phyloP scores from a whole-genome alignment of 129 eudicot genomes.

The Logfia minima region DNA sequence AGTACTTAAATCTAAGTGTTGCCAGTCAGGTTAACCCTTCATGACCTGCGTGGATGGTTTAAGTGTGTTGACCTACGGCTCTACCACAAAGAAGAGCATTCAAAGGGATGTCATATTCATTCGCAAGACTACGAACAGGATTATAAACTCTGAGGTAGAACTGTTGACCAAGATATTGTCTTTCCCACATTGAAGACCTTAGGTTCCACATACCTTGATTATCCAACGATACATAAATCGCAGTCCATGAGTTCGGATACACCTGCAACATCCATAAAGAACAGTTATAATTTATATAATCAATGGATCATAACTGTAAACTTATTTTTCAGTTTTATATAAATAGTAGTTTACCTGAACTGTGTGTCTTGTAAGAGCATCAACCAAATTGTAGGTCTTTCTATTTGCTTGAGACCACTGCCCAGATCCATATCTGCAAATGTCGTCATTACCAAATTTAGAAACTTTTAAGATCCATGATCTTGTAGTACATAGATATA shows the following conservation, averaged over 20 bases:
- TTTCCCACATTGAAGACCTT: slow-evolving; percentile 86
- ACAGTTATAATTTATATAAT: neutral
- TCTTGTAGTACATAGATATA: neutral
- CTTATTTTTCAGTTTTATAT: neutral
- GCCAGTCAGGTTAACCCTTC: slow-evolving; percentile 41
- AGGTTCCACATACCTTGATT: slow-evolving; percentile 99
- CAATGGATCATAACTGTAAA: neutral
- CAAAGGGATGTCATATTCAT: slow-evolving; percentile 68
- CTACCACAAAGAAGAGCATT: slow-evolving; percentile 84
- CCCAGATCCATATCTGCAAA: slow-evolving; percentile 72
- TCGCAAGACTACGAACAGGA: slow-evolving; percentile 54
- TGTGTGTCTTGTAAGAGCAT: slow-evolving; percentile 86
- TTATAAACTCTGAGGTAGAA: slow-evolving; percentile 75
- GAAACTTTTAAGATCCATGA: slow-evolving; percentile 3
- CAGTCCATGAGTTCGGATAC: slow-evolving; percentile 82
- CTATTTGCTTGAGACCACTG: slow-evolving; percentile 71
- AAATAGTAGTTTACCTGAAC: slow-evolving; percentile 56
- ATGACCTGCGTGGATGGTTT: slow-evolving; percentile 32
- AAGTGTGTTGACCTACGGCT: slow-evolving; percentile 63
- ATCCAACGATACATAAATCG: slow-evolving; percentile 77
- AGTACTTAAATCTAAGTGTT: slow-evolving; percentile 7
- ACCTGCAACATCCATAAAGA: slow-evolving; percentile 46
- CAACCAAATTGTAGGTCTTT: slow-evolving; percentile 69
- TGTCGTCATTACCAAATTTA: slow-evolving; percentile 1
- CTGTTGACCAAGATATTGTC: slow-evolving; percentile 95